Conservation (phyloP, 1,139 yeast genomes). For the Geotrichum fermentans region DNA sequence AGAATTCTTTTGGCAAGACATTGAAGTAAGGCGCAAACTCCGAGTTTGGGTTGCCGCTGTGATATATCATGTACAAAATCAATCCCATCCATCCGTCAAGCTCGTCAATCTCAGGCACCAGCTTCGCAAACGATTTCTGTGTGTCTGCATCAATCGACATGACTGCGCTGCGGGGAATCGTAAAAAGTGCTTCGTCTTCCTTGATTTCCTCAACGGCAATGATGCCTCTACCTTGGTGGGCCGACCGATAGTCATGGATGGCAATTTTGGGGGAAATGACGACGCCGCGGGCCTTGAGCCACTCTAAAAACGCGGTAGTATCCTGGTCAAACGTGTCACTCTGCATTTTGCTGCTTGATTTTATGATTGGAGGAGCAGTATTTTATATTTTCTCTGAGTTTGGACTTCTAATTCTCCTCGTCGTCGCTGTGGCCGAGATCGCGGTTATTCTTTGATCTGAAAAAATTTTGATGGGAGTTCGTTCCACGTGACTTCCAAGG, state of each 20-base stretch:
- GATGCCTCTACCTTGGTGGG: constrained; percentile 73
- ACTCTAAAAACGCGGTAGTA: constrained; percentile 39
- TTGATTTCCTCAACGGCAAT: constrained; percentile 59
- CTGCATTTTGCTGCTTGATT: neutral
- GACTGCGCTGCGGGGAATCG: constrained; percentile 56
- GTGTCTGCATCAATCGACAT: constrained; percentile 55
- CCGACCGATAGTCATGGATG: constrained; percentile 54
- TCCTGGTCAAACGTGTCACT: neutral
- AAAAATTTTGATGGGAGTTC: too few relatives aligned
- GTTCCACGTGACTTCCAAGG: too few relatives aligned
- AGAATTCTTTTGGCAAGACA: constrained; percentile 60
- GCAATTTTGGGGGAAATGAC: constrained; percentile 51
- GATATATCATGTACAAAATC: constrained; percentile 52
- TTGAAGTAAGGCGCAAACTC: constrained; percentile 67
- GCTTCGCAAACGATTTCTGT: constrained; percentile 28
- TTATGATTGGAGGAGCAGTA: too few relatives aligned
- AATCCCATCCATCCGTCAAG: constrained; percentile 69
- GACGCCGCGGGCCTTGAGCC: constrained; percentile 51
- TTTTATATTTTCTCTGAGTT: neutral
- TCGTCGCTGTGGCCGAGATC: too few relatives aligned
- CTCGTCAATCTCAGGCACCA: constrained; percentile 43
- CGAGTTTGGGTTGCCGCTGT: constrained; percentile 39
- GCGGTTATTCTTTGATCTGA: too few relatives aligned
- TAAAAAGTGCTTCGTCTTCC: constrained; percentile 58
- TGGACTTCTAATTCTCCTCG: too few relatives aligned